These are phyloP conservation scores for Thermothelomyces thermophilus DNA, from an alignment of 2,329 filamentous ascomycete genomes.

Conservation along the genomic window DNA sequence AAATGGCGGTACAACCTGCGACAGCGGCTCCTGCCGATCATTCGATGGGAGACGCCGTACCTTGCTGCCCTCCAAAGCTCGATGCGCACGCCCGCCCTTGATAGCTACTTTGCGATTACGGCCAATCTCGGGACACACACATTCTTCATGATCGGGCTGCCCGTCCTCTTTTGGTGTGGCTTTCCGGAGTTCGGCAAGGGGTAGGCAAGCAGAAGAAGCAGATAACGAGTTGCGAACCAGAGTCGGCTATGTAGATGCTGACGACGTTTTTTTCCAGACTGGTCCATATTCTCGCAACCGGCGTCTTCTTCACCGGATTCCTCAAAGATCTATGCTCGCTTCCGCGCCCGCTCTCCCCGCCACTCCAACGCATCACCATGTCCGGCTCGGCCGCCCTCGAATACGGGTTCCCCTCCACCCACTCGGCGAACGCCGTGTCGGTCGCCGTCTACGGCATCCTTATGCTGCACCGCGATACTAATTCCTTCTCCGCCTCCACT, in stretches of 20 bases:
- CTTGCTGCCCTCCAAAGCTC: conserved; percentile 78
- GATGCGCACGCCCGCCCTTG: conserved; percentile 74
- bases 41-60: conserved; percentile 93
- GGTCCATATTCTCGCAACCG: conserved; percentile 69
- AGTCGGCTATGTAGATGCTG: conserved; percentile 16
- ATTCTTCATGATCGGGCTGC: conserved; percentile 94
- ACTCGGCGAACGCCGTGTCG: conserved; percentile 94
- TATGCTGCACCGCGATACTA: conserved; percentile 59
- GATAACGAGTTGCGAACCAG: background rate
- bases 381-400: conserved; percentile 91
- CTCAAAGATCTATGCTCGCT: conserved; percentile 91
- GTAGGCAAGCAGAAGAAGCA: conserved; percentile 45
- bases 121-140: conserved; percentile 97
- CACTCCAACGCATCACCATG: conserved; percentile 92
- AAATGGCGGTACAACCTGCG: conserved; percentile 83
- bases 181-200: conserved; percentile 78
- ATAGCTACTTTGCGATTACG: conserved; percentile 94
- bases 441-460: conserved; percentile 81
- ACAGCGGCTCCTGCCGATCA: conserved; percentile 73
- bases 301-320: conserved; percentile 85
- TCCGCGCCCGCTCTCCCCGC: conserved; percentile 84
- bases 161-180: conserved; percentile 95
- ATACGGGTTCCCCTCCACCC: conserved; percentile 95
- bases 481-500: conserved; percentile 51
- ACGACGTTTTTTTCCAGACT: conserved; percentile 47